Conservation (phyloP, 495 filamentous ascomycete genomes). For the Daldinia decipiens region DNA sequence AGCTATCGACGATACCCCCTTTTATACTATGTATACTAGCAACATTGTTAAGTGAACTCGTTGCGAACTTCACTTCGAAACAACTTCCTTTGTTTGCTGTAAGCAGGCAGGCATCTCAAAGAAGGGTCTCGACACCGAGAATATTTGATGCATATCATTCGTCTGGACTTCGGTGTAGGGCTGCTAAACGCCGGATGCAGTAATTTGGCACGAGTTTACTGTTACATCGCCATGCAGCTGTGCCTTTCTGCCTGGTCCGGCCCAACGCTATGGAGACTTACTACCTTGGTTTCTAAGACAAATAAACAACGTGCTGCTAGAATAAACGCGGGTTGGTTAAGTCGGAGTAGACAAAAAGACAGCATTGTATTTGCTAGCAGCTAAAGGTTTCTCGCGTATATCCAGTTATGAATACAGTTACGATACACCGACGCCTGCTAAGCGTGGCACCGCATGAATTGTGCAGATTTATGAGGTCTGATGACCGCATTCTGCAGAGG, state of each 20-base stretch:
- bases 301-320: background rate
- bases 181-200: slow-evolving; percentile 31
- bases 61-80: background rate
- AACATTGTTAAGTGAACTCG: too few relatives aligned
- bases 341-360: background rate
- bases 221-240: slow-evolving; percentile 32
- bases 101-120: background rate
- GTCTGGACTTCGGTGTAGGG: slow-evolving; percentile 27
- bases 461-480: slow-evolving; percentile 38
- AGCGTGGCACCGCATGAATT: slow-evolving; percentile 28
- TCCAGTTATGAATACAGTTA: background rate
- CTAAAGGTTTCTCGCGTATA: background rate
- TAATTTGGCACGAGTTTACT: slow-evolving; percentile 29
- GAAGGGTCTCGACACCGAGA: background rate
- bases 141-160: slow-evolving; percentile 1
- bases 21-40: too few relatives aligned
- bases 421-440: slow-evolving; percentile 16
- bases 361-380: background rate
- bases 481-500: slow-evolving; percentile 41
- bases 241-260: slow-evolving; percentile 4
- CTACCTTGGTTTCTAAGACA: background rate
- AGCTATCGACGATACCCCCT: too few relatives aligned
- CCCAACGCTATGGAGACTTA: slow-evolving; percentile 14
- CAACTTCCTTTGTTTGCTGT: background rate
- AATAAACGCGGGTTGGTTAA: background rate